Base-by-base conservation (phyloP, 495 filamentous ascomycete genomes). In the Terfezia claveryi region DNA sequence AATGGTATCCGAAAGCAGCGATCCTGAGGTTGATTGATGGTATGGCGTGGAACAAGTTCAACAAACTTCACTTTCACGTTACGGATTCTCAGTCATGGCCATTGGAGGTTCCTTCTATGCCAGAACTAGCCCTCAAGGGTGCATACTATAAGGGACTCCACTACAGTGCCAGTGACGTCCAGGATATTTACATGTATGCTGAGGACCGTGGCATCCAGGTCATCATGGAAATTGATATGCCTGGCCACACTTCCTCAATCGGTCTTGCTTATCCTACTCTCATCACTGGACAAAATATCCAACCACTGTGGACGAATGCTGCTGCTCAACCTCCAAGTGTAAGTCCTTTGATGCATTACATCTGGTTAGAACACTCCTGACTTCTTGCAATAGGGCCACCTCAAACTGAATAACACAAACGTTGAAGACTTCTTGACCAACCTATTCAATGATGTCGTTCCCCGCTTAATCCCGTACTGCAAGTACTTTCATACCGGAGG, bases 61-160 rank as follows among this genome's bases (percentile, higher is more conserved):
- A 88, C 66, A 70, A 76, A 8, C 70, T 87, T 46, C 85, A 89
- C 66, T 64, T 87, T 23, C 85, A 91, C 67, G 74, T 79, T 49
- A 87, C 85, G 0, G 85, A 91, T 63, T 77, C 82, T 23, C 85
- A 91, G 64, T 82, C 82, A 8, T 91, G 85, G 85, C 85, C 85
- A 3, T 69, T 91, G 32, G 80, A 81, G 57, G 81, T 89, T 55
- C 81, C 82, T 2, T 62, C 80, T 7, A 63, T 89, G 55, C 84
- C 85, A 10, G 72, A 78, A 55, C 72, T 91, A 8, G 70, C 84
- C 12, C 56, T 70, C 23, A 77, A 81, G 63, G 85, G 85, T 49
- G 80, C 81, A 2, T 87, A 88, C 57, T 67, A 67, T 36, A 67
- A 68, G 0, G 73, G 71, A 49, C 68, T 78, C 54, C 73, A 73